Conservation (phyloP, 306 rosid species). For the Mimosa pudica region DNA sequence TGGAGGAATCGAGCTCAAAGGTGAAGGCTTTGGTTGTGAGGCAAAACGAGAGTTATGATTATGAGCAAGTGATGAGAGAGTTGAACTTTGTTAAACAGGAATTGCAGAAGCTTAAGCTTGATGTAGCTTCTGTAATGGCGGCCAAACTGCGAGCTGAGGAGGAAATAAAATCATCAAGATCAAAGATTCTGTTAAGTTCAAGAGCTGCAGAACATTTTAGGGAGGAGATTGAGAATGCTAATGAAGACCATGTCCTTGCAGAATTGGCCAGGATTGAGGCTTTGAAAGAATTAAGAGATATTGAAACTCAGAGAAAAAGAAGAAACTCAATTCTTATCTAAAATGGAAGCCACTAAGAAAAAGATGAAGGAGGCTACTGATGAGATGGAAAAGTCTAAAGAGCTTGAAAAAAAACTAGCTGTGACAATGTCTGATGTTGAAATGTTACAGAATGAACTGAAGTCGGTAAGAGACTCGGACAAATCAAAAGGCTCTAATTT, state of each 20-base stretch:
- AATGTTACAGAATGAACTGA: slow-evolving; percentile 61
- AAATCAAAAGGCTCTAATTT: slow-evolving; percentile 42
- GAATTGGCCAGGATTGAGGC: slow-evolving; percentile 92
- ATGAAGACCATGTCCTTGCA: slow-evolving; percentile 81
- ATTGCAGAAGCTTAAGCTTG: slow-evolving; percentile 71
- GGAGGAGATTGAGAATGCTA: slow-evolving; percentile 69
- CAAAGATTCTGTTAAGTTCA: slow-evolving; percentile 39
- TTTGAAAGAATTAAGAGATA: slow-evolving; percentile 62
- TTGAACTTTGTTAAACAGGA: slow-evolving; percentile 69
- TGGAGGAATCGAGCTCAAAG: slow-evolving; percentile 51
- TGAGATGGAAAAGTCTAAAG: slow-evolving; percentile 61
- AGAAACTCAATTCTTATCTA: slow-evolving; percentile 43
- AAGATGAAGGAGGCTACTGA: slow-evolving; percentile 46
- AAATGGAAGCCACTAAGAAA: slow-evolving; percentile 49
- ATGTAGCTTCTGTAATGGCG: slow-evolving; percentile 62
- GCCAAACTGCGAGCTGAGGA: slow-evolving; percentile 61
- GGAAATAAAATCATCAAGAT: slow-evolving; percentile 47
- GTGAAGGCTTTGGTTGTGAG: slow-evolving; percentile 26
- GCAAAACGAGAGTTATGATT: slow-evolving; percentile 42
- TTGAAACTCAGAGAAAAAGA: slow-evolving; percentile 55
- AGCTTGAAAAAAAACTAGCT: slow-evolving; percentile 64
- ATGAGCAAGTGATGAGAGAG: slow-evolving; percentile 62
- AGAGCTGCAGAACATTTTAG: slow-evolving; percentile 51
- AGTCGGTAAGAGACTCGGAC: slow-evolving; percentile 50
- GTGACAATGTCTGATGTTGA: slow-evolving; percentile 66